These are phyloP conservation scores for Orychophragmus violaceus DNA, from an alignment of 345 rosid species.

Conservation along the genomic window DNA sequence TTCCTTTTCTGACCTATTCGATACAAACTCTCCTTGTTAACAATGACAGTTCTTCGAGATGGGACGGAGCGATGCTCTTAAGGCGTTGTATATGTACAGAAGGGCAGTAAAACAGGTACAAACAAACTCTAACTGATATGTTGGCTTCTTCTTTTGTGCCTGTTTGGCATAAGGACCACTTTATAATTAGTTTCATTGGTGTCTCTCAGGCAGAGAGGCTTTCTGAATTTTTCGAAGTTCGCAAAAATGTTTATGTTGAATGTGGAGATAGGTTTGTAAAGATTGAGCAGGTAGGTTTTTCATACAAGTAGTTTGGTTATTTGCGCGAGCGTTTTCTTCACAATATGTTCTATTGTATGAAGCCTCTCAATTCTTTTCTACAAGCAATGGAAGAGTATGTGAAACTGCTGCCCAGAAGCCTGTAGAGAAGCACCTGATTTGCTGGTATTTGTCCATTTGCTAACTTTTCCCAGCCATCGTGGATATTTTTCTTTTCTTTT, in stretches of 20 bases:
- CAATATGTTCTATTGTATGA: conserved; percentile 17
- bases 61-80: conserved; percentile 80
- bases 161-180: background rate
- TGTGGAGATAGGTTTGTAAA: conserved; percentile 74
- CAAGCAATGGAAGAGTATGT: conserved; percentile 99
- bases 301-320: background rate
- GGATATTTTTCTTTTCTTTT: background rate
- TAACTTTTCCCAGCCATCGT: background rate
- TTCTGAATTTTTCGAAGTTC: conserved; percentile 90
- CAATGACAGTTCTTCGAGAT: conserved; percentile 99
- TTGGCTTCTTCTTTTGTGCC: too few relatives aligned
- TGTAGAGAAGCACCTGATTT: conserved; percentile 75
- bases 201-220: conserved; percentile 75
- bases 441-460: conserved; percentile 43
- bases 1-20: too few relatives aligned
- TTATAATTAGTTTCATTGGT: conserved; percentile 3
- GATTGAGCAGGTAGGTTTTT: conserved; percentile 82
- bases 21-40: background rate
- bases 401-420: too few relatives aligned
- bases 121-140: background rate
- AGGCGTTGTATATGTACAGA: conserved; percentile 76
- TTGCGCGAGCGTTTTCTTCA: background rate
- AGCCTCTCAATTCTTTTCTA: conserved; percentile 90
- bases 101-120: conserved; percentile 88
- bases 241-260: conserved; percentile 78